Percentiles rank a stretch among this genome's conserved stretches.
Conservation (phyloP, 768 basidiomycete genomes). For the Calvatia gigantea region DNA sequence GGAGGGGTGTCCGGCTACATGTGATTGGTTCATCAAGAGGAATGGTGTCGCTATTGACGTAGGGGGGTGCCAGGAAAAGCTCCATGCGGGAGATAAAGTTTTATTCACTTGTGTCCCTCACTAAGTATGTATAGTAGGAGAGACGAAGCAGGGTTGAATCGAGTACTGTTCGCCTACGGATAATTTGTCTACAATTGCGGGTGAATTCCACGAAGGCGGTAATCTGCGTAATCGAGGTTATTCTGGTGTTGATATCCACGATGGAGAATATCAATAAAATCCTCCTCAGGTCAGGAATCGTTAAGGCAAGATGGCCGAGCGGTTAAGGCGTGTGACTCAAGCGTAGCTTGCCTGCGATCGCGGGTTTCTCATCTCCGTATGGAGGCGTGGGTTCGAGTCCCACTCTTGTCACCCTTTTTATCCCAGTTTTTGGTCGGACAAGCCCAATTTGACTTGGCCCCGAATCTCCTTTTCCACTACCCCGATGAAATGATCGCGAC, state of each 20-base stretch:
- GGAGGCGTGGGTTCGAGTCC: conserved; percentile 33
- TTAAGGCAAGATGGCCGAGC: conserved; percentile 17
- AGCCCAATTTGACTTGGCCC: neutral
- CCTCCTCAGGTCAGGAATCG: too few species aligned
- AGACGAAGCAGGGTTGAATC: too few species aligned
- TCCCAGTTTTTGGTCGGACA: neutral
- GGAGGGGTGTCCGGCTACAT: conserved; percentile 22
- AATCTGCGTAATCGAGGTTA: too few species aligned
- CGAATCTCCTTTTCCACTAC: too few species aligned
- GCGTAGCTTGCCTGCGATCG: conserved; percentile 22
- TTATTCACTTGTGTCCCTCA: conserved; percentile 33
- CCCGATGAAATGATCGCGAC: too few species aligned
- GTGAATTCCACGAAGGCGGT: too few species aligned
- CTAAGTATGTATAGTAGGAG: neutral
- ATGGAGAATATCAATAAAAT: too few species aligned
- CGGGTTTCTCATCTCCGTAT: conserved; percentile 30
- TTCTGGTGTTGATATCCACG: too few species aligned
- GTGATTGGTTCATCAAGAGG: conserved; percentile 34
- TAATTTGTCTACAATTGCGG: too few species aligned
- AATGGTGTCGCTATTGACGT: conserved; percentile 32
- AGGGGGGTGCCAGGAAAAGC: conserved; percentile 39
- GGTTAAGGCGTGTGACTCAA: conserved; percentile 16
- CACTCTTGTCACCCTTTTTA: conserved; percentile 25
- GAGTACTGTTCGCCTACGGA: too few species aligned
- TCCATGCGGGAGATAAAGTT: conserved; percentile 25